Percentiles rank a stretch among this genome's conserved stretches.
Evolutionary conservation across 164 flowering plant species (phyloP).

Genomic region (Taxillus chinensis): DNA sequence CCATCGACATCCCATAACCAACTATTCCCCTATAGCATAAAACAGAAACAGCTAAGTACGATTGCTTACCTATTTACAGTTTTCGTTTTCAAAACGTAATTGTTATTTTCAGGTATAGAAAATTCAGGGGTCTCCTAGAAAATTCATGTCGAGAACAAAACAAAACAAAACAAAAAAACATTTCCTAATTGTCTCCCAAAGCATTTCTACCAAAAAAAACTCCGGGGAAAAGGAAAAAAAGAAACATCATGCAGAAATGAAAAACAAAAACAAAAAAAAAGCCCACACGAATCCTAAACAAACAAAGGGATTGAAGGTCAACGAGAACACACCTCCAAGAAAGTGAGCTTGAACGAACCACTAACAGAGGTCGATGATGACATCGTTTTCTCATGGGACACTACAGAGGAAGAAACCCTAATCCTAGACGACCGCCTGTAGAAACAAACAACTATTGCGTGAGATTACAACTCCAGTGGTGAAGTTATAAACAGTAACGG

Average conservation of each 20-base stretch:
- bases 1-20: constrained; percentile 89
- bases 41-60: too few relatives aligned
- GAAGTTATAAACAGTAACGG: background rate
- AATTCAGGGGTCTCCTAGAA: too few relatives aligned
- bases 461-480: background rate
- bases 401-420: constrained; percentile 34
- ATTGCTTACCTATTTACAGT: too few relatives aligned
- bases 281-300: background rate
- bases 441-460: background rate
- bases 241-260: background rate
- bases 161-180: too few relatives aligned
- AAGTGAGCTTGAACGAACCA: constrained; percentile 60
- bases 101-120: too few relatives aligned
- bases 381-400: constrained; percentile 45
- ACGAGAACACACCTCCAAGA: constrained; percentile 57
- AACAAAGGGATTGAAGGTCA: background rate
- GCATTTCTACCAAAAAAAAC: too few relatives aligned
- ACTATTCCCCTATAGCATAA: constrained; percentile 64
- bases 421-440: constrained; percentile 17
- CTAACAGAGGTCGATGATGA: constrained; percentile 30
- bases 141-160: too few relatives aligned
- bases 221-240: background rate
- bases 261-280: constrained; percentile 2
- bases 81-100: too few relatives aligned
- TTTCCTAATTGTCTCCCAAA: too few relatives aligned